Evolutionary conservation across 2,329 filamentous ascomycete genomes (phyloP), one percentile per base, ranked within the genome.

Genomic region (Fusarium humuli): DNA sequence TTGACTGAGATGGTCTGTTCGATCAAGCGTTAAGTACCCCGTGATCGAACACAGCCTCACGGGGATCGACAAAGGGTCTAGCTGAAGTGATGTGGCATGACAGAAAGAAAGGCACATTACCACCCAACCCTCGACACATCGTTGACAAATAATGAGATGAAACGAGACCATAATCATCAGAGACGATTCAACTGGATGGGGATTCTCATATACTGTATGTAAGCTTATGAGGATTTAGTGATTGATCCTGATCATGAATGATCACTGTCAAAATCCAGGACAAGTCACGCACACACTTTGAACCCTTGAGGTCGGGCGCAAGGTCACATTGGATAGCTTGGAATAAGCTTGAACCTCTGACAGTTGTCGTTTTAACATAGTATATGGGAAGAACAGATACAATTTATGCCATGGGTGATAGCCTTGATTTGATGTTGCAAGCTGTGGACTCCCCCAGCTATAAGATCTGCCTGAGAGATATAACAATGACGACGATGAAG

Each of bases 401-500:
- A 56, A 18, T 48, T 29, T 27, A 48, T 54, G 29, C 22, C 30
- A 23, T 23, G 49, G 32, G 53, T 30, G 46, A 64, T 42, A 45
- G 20, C 45, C 53, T 64, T 64, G 57, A 60, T 41, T 46, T 32
- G 13, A 55, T 32, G 42, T 41, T 34, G 27, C 42, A 42, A 42
- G 20, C n/a, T n/a, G 64, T 57, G 63, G 53, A 18, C 40, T 34
- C 44, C 46, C 34, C 23, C 18, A 30, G 25, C 40, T 69, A 65
- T 69, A 70, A 71, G 67, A 70, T 70, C 55, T 44, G 61, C 68
- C 25, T 20, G n/a, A 16, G 37, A 54, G n/a, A n/a, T 55, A 56
- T 48, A 57, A n/a, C 34, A 40, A 69, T 70, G 68, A 70, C 68
- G 68, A 71, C 59, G 56, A 46, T 69, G 63, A 53, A 47, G 45